A percentile compares a stretch with the other conserved stretches of the same genome.
Evolutionary conservation across 257 asterid species (phyloP).

Genomic region (Primulina huaijiensis): DNA sequence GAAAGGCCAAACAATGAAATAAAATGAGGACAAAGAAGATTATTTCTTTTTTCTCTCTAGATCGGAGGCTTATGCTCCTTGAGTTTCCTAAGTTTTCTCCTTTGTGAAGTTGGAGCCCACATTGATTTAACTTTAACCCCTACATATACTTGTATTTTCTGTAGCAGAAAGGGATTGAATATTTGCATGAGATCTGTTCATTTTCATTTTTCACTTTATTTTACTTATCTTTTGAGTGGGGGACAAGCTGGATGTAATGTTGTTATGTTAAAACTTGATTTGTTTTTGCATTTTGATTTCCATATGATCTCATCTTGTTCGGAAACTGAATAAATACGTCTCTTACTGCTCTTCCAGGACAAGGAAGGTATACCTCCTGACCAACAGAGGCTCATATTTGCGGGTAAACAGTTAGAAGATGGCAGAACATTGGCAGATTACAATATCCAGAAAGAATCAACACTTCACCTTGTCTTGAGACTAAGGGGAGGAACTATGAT

Average conservation of each 20-base stretch:
- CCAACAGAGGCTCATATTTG: slow-evolving; percentile 69
- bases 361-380: slow-evolving; percentile 85
- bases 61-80: neutral
- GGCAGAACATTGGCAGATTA: slow-evolving; percentile 69
- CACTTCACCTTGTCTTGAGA: slow-evolving; percentile 64
- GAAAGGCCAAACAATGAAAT: too few species aligned
- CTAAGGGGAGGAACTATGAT: slow-evolving; percentile 79
- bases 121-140: neutral
- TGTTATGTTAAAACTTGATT: neutral
- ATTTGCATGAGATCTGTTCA: neutral
- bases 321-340: slow-evolving; percentile 12
- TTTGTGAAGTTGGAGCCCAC: neutral
- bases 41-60: too few species aligned
- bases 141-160: neutral
- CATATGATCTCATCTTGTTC: neutral
- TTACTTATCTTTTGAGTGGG: neutral
- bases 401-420: slow-evolving; percentile 77
- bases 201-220: neutral
- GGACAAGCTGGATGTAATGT: neutral
- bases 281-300: neutral
- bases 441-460: slow-evolving; percentile 61
- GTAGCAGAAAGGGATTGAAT: neutral
- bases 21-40: too few species aligned
- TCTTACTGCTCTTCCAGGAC: slow-evolving; percentile 43
- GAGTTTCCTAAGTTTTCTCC: neutral